phyloP scores from a whole-genome alignment of 1,139 yeast genomes.

The Pichia norvegensis region DNA sequence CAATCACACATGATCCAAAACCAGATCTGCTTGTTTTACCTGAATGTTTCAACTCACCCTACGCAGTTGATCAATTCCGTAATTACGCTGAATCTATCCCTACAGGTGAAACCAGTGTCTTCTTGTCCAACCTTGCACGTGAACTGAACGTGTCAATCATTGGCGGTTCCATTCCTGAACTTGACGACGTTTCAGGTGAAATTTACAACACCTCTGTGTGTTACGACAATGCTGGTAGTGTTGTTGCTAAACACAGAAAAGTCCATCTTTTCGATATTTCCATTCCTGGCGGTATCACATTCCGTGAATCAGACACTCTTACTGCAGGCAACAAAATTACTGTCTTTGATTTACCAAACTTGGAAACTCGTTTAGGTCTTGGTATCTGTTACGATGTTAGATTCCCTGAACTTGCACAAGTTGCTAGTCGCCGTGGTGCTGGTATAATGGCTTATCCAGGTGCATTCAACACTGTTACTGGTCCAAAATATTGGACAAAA shows the following conservation, averaged over 20 bases:
- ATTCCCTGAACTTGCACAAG: slow-evolving; percentile 82
- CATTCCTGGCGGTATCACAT: slow-evolving; percentile 81
- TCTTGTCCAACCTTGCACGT: slow-evolving; percentile 58
- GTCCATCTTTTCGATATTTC: slow-evolving; percentile 87
- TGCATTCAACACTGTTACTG: slow-evolving; percentile 92
- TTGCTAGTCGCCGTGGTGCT: slow-evolving; percentile 67
- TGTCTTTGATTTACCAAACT: slow-evolving; percentile 57
- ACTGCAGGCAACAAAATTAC: slow-evolving; percentile 78
- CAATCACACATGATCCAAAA: slow-evolving; percentile 42
- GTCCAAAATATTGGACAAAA: slow-evolving; percentile 90
- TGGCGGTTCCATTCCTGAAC: slow-evolving; percentile 91
- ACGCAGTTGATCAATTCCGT: slow-evolving; percentile 77
- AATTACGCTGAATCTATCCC: slow-evolving; percentile 78
- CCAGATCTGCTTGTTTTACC: slow-evolving; percentile 61
- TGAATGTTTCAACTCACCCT: slow-evolving; percentile 95
- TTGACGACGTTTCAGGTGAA: slow-evolving; percentile 35
- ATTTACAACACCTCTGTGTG: slow-evolving; percentile 79
- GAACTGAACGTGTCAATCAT: slow-evolving; percentile 54
- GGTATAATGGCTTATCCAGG: slow-evolving; percentile 93
- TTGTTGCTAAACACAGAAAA: slow-evolving; percentile 82
- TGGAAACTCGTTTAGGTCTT: slow-evolving; percentile 68
- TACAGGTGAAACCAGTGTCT: slow-evolving; percentile 55
- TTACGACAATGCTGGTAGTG: slow-evolving; percentile 59
- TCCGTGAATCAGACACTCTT: slow-evolving; percentile 71
- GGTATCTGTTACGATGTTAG: slow-evolving; percentile 92